Evolutionary conservation across 1,139 yeast genomes (phyloP), one percentile per base, ranked within the genome.

Genomic region (Scheffersomyces illinoinensis): DNA sequence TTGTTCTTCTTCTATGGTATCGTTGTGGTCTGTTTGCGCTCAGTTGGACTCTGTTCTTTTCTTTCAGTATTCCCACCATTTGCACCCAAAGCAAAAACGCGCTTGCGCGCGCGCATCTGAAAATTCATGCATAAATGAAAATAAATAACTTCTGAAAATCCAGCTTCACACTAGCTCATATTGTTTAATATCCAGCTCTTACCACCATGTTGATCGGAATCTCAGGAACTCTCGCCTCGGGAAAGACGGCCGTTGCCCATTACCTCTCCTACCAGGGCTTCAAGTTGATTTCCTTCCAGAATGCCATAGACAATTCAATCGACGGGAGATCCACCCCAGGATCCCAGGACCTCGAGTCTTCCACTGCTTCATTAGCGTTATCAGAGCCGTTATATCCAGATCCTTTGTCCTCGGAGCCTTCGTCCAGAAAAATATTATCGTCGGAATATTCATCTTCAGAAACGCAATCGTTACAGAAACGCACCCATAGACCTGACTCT

Each of bases 191-290:
- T 33, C 33, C 19, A 50, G 18, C 33, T 50, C 53, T 19, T 52
- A 21, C 26, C 52, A 33, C 43, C 10, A 91, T 91, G 97, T 78
- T 91, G 53, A 85, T 91, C 54, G 96, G 96, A 1, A 79, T 91
- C 10, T 85, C 93, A 0, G 97, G 96, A 0, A 84, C 93, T 0
- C 71, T 84, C 0, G 82, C 89, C 55, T 82, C 96, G 5, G 97
- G 96, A 0, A 86, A 88, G 64, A 80, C 86, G 3, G 90, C 87
- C 61, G 87, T 89, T 1, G 87, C 87, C 0, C 71, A 84, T 52
- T 89, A 84, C 69, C 76, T 91, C 62, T 75, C 79, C 0, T 76
- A 76, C 55, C 86, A 85, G 61, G 92, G 91, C 12, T 90, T 89
- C 71, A 73, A 76, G 56, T 74, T 75, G 47, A 61, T 79, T 14